Base-by-base conservation (phyloP, 202 grass and related monocot species). In the Tripidium arundinaceum region DNA sequence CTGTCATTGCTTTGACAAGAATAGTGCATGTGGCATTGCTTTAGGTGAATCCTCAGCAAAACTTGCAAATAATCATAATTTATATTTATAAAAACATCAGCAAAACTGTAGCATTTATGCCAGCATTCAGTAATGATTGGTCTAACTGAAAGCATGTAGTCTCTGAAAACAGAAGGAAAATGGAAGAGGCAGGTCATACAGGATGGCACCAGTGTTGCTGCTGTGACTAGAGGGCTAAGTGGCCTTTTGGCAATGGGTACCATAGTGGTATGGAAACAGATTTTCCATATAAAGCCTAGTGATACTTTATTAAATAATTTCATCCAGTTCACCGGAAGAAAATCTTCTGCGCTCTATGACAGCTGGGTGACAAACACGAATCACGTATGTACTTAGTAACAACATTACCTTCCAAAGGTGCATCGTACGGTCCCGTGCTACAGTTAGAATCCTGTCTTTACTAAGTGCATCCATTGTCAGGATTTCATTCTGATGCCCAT, bases 401-500 rank as follows among this genome's bases (percentile, higher is more conserved):
- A 75, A 63, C 13, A 41, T 46, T 86, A 97, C 93, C 90, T 93
- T 97, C 93, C 93, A 97, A 47, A 97, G 73, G 65, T 91, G 90
- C 88, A 97, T 97, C 66, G 93, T 97, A 7, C 90, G 71, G 76
- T 97, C 93, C 52, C 88, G 86, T 59, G 83, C 93, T 27, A 86
- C 87, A 55, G 93, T 97, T 26, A 97, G 77, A 85, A 93, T 78
- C 25, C 90, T 83, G 61, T 97, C 93, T 88, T 93, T 97, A 66
- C 67, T 75, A 62, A 91, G 71, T 68, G 90, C 89, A 87, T 97
- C 93, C 58, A 92, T 93, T 52, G 88, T 85, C 71, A 97, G 64
- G 24, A 97, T 90, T 77, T 97, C 93, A 71, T 85, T 93, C 69
- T 97, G 93, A 72, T 97, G 93, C 25, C 93, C 93, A 47, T 87